These are phyloP conservation scores for Cunninghamia lanceolata DNA, from an alignment of 75 land plant genomes.

Conservation along the genomic window DNA sequence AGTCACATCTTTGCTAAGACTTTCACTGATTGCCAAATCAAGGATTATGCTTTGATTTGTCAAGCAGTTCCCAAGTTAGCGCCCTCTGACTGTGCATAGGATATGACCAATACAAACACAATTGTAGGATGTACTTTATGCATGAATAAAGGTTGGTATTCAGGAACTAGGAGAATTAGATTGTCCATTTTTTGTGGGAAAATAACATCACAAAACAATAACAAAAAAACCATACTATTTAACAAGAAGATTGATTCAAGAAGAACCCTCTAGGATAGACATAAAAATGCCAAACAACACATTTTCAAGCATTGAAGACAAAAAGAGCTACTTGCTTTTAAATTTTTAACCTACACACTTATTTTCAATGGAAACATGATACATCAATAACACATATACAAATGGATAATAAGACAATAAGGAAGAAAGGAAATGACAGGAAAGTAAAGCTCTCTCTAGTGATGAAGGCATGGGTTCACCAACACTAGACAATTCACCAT, in stretches of 20 bases:
- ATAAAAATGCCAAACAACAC: conserved; percentile 1
- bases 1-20: background rate
- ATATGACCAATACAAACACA: background rate
- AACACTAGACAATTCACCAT: background rate
- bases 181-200: background rate
- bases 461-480: background rate
- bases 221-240: background rate
- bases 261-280: background rate
- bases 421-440: background rate
- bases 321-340: background rate
- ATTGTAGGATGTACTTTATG: background rate
- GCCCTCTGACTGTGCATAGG: background rate
- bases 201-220: background rate
- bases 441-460: background rate
- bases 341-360: background rate
- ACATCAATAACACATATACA: background rate
- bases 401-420: background rate
- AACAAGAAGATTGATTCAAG: background rate
- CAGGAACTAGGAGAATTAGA: background rate
- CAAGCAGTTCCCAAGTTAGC: background rate
- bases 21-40: background rate
- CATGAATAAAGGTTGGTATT: background rate
- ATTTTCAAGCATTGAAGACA: background rate
- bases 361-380: background rate
- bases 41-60: background rate